phyloP scores from a whole-genome alignment of 1,139 yeast genomes.

The Candida pseudoviswanathii region DNA sequence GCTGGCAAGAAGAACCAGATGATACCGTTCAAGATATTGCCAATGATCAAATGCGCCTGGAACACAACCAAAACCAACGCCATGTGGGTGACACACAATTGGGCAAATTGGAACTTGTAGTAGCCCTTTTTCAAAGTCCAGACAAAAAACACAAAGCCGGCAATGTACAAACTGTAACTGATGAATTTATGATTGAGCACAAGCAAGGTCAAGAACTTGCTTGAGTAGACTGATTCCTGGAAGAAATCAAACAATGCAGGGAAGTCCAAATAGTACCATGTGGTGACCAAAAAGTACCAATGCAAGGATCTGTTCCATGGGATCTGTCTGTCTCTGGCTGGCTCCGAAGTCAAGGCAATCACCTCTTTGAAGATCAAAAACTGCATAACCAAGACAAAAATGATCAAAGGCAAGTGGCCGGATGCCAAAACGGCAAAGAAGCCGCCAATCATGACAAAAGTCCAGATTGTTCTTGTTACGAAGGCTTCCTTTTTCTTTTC shows the following conservation, averaged over 20 bases:
- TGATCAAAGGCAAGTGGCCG: constrained; percentile 83
- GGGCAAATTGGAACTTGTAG: constrained; percentile 90
- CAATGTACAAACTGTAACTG: constrained; percentile 78
- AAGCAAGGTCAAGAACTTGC: constrained; percentile 41
- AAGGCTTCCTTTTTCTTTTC: constrained; percentile 82
- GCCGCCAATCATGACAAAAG: constrained; percentile 82
- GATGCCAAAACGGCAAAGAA: constrained; percentile 75
- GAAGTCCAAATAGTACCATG: constrained; percentile 88
- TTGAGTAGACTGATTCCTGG: constrained; percentile 45
- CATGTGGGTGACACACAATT: constrained; percentile 93
- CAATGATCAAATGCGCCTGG: constrained; percentile 92
- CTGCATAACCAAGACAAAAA: constrained; percentile 72
- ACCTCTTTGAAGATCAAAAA: constrained; percentile 88
- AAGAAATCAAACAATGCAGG: constrained; percentile 72
- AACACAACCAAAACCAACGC: constrained; percentile 85
- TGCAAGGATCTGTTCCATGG: constrained; percentile 84
- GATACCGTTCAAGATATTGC: constrained; percentile 85
- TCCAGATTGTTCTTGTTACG: constrained; percentile 90
- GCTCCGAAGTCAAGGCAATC: constrained; percentile 80
- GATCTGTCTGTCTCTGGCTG: constrained; percentile 80
- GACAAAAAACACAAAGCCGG: constrained; percentile 90
- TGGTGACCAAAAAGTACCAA: constrained; percentile 84
- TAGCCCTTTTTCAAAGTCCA: constrained; percentile 87
- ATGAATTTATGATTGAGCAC: constrained; percentile 80
- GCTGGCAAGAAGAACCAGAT: constrained; percentile 95